Conservation (phyloP, 2,329 filamentous ascomycete genomes). For the Xylogone sp. region DNA sequence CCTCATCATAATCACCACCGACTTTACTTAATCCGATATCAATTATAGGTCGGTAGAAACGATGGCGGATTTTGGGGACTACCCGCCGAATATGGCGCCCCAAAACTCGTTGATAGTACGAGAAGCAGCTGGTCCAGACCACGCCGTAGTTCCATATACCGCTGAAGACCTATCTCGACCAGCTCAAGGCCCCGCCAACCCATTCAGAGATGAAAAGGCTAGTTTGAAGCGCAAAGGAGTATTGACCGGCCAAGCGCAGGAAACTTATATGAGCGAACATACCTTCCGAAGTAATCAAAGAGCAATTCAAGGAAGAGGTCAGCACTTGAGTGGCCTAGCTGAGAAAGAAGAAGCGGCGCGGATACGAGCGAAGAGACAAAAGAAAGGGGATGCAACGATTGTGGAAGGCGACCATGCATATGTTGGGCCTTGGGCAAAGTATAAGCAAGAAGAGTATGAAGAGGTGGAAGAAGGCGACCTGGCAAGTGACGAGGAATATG, state of each 20-base stretch:
- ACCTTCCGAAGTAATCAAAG: conserved; percentile 86
- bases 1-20: background rate
- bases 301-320: conserved; percentile 67
- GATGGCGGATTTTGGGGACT: conserved; percentile 61
- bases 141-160: conserved; percentile 62
- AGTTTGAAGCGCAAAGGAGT: conserved; percentile 74
- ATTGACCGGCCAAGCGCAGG: conserved; percentile 80
- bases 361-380: conserved; percentile 72
- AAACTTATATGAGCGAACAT: conserved; percentile 85
- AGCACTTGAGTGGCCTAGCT: conserved; percentile 49
- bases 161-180: conserved; percentile 68
- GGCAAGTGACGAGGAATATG: conserved; percentile 74
- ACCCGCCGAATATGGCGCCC: conserved; percentile 63
- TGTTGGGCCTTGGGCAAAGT: conserved; percentile 91
- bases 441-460: conserved; percentile 69
- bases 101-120: conserved; percentile 60
- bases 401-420: conserved; percentile 87
- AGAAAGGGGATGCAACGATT: conserved; percentile 77
- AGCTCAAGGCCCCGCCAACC: conserved; percentile 66
- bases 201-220: conserved; percentile 62
- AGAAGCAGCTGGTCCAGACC: conserved; percentile 50
- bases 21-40: background rate
- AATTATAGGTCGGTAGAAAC: conserved; percentile 13
- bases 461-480: conserved; percentile 69
- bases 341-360: conserved; percentile 68